Evolutionary conservation across 768 basidiomycete species (phyloP), one percentile per base, ranked within the genome.

Genomic region (Lactarius trivialis): DNA sequence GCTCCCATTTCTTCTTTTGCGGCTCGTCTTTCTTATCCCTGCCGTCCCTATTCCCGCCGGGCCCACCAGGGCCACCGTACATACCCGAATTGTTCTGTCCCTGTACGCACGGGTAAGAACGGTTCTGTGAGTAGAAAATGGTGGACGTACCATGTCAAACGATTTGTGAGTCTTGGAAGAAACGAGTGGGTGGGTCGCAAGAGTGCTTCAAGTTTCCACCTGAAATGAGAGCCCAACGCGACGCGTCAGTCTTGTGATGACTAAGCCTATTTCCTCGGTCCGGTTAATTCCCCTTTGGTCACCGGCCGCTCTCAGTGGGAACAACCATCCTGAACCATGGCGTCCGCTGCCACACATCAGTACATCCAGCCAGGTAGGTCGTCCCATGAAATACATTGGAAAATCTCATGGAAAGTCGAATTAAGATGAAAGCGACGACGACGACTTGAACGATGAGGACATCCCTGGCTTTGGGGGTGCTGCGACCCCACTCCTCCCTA

Each of bases 1-100:
- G 94, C 73, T 98, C 96, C 94, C 95, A 98, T 78, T 96, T 95
- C 85, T 98, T 97, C 76, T 86, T 83, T 72, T 82, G 78, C 14
- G 73, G 70, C 76, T 86, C 83, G 70, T 76, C 82, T 56, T 81
- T 74, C 61, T 72, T 68, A 74, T 71, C 70, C 72, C 76, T 68
- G 52, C 67, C 64, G 19, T 66, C 68, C 58, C 64, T 60, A 39
- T 67, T 65, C 51, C 70, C 70, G 43, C 68, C 69, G n/a, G 72
- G 71, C 12, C 64, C 67, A 36, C 64, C 64, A 11, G 64, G 60
- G 9, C 70, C 74, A 8, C 76, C 76, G 0, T 71, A 73, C 55
- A 81, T 71, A 60, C 82, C 88, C 54, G 90, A 92, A 57, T 87
- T 80, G 71, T 85, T 74, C 70, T 93, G 88, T 68, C 91, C 91